Base-by-base conservation (phyloP, 768 basidiomycete genomes). In the Lentinula boryana region DNA sequence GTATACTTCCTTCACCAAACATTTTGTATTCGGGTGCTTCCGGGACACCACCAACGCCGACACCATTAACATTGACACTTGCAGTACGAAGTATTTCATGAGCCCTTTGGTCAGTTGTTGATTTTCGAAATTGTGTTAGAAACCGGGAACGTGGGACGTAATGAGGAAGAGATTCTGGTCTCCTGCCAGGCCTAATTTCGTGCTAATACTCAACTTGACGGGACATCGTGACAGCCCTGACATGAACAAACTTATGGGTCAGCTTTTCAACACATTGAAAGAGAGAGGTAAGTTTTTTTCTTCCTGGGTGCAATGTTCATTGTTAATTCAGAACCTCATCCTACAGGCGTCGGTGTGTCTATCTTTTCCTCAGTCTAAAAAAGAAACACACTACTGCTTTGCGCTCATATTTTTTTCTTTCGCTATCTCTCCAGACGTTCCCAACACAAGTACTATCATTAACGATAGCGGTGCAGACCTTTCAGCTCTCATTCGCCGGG, bases 121-220 rank as follows among this genome's bases (percentile, higher is more conserved):
- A 55, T 16, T 16, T 3, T 5, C 15, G 2, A 12, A 27, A 7
- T 5, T n/a, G 46, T 23, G 27, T 5, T 16, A 68, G 69, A 63
- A 69, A 41, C 63, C 63, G 4, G 73, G 73, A 8, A 61, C 65
- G 9, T 74, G 73, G 73, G 72, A 73, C 46, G 65, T 74, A 13
- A 72, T 73, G 71, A 56, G 63, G 10, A 71, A 67, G 60, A 64
- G 16, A 66, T 64, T 56, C 12, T 56, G 8, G 13, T 6, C 18
- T 41, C 40, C 55, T 56, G 36, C 27, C 2, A n/a, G 15, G 1
- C 58, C 71, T 13, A 4, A 16, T 27, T 56, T 32, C 13, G 70
- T 72, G 68, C 57, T 65, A 4, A 63, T 71, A 4, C 62, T 74
- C 9, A 67, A 72, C 57, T 68, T 73, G 51, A 67, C 70, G 15